Evolutionary conservation across 768 basidiomycete genomes (phyloP), one percentile per base, ranked within the genome.

Genomic region (Pleurotus djamor): DNA sequence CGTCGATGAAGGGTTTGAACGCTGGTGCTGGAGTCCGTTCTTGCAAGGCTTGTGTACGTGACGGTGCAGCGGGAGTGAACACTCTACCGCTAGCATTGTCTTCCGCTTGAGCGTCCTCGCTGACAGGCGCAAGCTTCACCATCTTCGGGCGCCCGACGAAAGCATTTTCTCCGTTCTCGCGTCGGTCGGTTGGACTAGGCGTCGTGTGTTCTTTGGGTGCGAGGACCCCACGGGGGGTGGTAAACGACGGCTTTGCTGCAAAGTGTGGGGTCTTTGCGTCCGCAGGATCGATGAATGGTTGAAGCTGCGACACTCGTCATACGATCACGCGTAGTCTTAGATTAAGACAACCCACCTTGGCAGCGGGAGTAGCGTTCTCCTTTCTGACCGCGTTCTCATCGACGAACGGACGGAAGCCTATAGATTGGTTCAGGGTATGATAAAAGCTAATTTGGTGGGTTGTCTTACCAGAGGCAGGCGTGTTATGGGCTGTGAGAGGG

Each of bases 331-430:
- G 67, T 60, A 64, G 67, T 45, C 21, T 32, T n/a, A 21, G 50
- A 17, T 32, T 28, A 7, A 37, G 37, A 6, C 12, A 32, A 14
- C 17, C 12, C 13, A 58, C 84, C 70, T 81, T 81, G 7, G 76
- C 66, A 17, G 73, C 73, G 64, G 74, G 72, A 59, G 73, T 84
- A 8, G 52, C 48, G 55, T 61, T 77, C 67, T 83, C 76, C 63
- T 80, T 75, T 70, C 51, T 65, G 49, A 71, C 70, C 0, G 72
- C 71, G 62, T 84, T 84, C 66, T 89, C 88, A 55, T 90, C 90
- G 1, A 85, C 76, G 64, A 86, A 91, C 6, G 91, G 89, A 60
- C 81, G 82, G 71, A 92, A 90, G 34, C 78, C 85, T 83, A 62
- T 10, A 44, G 34, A 57, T 64, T 2, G 37, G 33, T 52, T 64